Base-by-base conservation (phyloP, 2,329 filamentous ascomycete genomes). In the Alternaria brassicicola region DNA sequence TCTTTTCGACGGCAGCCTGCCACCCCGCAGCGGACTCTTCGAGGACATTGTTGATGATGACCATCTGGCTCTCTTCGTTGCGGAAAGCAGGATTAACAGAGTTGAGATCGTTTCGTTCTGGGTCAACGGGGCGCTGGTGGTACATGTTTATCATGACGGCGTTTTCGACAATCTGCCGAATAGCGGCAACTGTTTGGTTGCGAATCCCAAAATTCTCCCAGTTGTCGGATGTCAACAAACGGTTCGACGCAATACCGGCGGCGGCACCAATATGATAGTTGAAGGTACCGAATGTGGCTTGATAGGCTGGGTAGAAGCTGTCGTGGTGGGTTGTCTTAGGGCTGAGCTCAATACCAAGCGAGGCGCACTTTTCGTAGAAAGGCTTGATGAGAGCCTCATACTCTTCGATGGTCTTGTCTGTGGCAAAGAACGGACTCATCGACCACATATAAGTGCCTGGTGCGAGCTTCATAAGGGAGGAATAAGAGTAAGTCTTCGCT, bases 161-260 rank as follows among this genome's bases (percentile, higher is more conserved):
- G 5, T 61, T 66, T 17, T 75, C 71, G 2, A 74, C 68, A 6
- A 54, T 59, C 23, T 68, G 50, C 26, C 55, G 59, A 1, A 75
- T 19, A 1, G 68, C 66, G 56, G 69, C 59, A 46, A 77, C 66
- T 2, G 72, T 69, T 47, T 63, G 61, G 61, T 59, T 68, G 56
- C 58, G 67, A 59, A 62, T 73, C 4, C 70, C 61, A 0, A 69
- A 56, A 13, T 72, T 64, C 0, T 65, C 62, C 47, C 78, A 74
- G 45, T 74, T 73, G 10, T 68, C 59, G 1, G 66, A 63, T 4
- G 78, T 77, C 0, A 80, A 54, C 4, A 80, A 64, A 10, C 77
- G 74, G 33, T 72, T 77, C 0, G 65, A 67, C 15, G 73, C 72
- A 6, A 73, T 71, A 2, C 75, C 57, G 12, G 67, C 71, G 4